Evolutionary conservation across 208 protist genomes (phyloP).

Genomic region (Leishmania gerbilli): DNA sequence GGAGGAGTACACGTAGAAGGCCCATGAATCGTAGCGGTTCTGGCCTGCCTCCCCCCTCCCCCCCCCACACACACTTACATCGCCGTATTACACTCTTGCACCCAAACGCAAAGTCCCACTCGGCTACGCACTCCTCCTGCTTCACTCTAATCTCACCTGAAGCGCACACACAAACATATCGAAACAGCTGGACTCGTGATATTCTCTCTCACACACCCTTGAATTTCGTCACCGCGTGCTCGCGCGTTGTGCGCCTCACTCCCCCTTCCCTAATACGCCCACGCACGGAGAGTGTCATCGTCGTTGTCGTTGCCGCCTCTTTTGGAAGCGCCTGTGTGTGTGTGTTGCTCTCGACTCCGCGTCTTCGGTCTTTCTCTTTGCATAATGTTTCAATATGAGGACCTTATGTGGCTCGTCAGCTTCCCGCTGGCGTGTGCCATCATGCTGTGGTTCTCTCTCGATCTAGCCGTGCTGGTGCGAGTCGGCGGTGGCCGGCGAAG

Average conservation of each 20-base stretch:
- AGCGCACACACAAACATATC: neutral
- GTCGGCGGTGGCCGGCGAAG: conserved; percentile 51
- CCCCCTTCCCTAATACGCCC: neutral
- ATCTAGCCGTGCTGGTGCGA: conserved; percentile 65
- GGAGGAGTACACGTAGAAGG: neutral
- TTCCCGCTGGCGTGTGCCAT: conserved; percentile 59
- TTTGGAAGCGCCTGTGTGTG: neutral
- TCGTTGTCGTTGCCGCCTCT: neutral
- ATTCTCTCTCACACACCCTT: neutral
- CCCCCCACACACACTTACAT: no score
- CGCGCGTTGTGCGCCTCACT: no score
- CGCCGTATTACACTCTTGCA: neutral
- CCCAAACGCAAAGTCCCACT: neutral
- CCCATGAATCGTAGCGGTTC: neutral
- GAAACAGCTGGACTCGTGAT: no score
- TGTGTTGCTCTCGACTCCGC: neutral
- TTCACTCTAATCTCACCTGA: neutral
- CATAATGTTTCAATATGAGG: conserved; percentile 54
- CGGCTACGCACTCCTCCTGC: neutral
- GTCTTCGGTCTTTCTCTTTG: neutral
- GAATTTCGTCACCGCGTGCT: neutral
- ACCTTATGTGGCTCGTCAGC: conserved; percentile 60
- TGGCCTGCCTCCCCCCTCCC: neutral
- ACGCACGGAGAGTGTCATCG: no score
- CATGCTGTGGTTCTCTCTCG: conserved; percentile 63